Evolutionary conservation across 1,284 basidiomycete species (phyloP).

Genomic region (Moniliella sp.): DNA sequence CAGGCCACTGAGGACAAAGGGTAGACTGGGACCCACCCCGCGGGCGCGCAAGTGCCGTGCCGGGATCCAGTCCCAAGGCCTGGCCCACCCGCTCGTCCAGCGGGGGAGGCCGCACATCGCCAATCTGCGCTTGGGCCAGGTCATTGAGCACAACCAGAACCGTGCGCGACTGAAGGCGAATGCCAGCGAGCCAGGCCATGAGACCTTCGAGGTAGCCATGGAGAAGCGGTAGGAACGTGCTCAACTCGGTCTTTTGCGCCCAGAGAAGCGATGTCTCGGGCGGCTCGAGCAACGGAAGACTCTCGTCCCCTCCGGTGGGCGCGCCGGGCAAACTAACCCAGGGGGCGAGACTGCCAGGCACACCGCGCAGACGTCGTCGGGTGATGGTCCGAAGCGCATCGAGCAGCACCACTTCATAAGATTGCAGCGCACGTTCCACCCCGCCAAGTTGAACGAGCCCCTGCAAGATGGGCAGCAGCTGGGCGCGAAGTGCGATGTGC

Average conservation of each 20-base stretch:
- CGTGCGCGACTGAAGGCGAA: constrained; percentile 53
- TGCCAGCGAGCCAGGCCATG: constrained; percentile 48
- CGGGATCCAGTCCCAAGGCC: too few relatives aligned
- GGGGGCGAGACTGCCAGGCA: constrained; percentile 27
- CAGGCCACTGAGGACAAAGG: constrained; percentile 44
- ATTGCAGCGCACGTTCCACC: constrained; percentile 46
- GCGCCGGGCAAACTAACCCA: constrained; percentile 1
- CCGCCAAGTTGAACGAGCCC: constrained; percentile 56
- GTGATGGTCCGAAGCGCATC: constrained; percentile 44
- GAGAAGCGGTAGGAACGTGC: constrained; percentile 48
- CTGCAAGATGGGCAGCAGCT: constrained; percentile 49
- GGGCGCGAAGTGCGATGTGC: constrained; percentile 38
- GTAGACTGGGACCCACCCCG: constrained; percentile 35
- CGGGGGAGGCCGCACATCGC: too few relatives aligned
- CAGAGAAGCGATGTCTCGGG: constrained; percentile 38
- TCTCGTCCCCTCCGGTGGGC: not conserved
- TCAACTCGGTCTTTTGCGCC: too few relatives aligned
- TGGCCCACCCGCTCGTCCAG: too few relatives aligned
- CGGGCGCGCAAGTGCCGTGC: too few relatives aligned
- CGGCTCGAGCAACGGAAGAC: not conserved
- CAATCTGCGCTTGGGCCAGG: too few relatives aligned
- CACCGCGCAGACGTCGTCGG: constrained; percentile 24
- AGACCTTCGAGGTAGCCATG: constrained; percentile 47
- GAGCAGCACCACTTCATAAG: constrained; percentile 58
- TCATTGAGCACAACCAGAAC: too few relatives aligned